Conservation (phyloP, 1,139 yeast species). For the Kodamaea sp. region DNA sequence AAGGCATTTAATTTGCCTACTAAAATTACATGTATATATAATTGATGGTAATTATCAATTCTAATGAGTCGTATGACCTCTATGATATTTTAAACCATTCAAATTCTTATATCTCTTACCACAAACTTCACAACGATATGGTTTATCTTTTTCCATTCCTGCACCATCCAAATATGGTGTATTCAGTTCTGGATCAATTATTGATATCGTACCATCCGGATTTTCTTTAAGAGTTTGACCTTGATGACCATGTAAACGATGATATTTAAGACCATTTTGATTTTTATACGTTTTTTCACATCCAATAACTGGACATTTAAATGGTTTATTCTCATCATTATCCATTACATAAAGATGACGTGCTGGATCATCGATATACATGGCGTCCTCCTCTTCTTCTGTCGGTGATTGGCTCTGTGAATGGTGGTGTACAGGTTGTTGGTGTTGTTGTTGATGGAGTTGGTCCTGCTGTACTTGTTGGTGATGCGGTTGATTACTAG, state of each 20-base stretch:
- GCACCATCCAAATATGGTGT: slow-evolving; percentile 90
- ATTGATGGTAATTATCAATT: slow-evolving; percentile 8
- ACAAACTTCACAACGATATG: slow-evolving; percentile 96
- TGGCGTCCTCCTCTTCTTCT: slow-evolving; percentile 44
- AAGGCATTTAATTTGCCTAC: background rate
- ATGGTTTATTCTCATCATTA: slow-evolving; percentile 89
- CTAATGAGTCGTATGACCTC: slow-evolving; percentile 95
- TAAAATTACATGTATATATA: slow-evolving; percentile 1
- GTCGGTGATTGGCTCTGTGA: slow-evolving; percentile 24
- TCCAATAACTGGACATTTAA: slow-evolving; percentile 96
- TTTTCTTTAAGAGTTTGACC: slow-evolving; percentile 88
- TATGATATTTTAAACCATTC: slow-evolving; percentile 93
- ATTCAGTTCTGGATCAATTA: slow-evolving; percentile 89
- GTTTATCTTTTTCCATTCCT: slow-evolving; percentile 95
- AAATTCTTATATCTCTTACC: slow-evolving; percentile 95
- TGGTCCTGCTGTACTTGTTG: slow-evolving; percentile 13
- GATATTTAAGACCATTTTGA: slow-evolving; percentile 95
- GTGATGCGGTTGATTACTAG: slow-evolving; percentile 4
- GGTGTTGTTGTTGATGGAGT: slow-evolving; percentile 11
- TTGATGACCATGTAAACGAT: slow-evolving; percentile 94
- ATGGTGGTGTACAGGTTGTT: slow-evolving; percentile 18
- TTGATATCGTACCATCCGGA: slow-evolving; percentile 89
- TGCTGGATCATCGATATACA: slow-evolving; percentile 88
- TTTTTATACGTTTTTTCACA: slow-evolving; percentile 97
- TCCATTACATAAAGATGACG: slow-evolving; percentile 90